Base-by-base conservation (phyloP, 305 asterid species). In the Solanum hybrid region DNA sequence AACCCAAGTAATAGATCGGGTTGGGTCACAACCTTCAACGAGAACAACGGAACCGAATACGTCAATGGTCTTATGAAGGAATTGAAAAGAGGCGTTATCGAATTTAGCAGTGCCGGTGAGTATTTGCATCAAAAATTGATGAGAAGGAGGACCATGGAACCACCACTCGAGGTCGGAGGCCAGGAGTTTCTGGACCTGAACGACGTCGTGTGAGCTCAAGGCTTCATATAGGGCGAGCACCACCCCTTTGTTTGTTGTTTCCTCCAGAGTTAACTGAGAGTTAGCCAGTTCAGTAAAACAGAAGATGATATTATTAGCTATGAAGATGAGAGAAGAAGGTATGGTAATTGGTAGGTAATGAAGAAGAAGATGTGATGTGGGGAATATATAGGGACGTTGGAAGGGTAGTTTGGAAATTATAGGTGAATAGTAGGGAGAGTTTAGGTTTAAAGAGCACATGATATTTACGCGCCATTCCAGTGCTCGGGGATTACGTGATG, bases 141-240 rank as follows among this genome's bases (percentile, higher is more conserved):
- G 94, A 6, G 98, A 91, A 12, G 99, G 99, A 27, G 99, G 99
- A 91, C 99, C 99, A 87, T 97, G 99, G 95, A 97, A 97, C 99
- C 99, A 97, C 99, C 99, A 97, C 98, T 97, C 99, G 91, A 97
- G 97, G 91, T 97, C 98, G 17, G 98, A 65, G 92, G 98, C 95
- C 73, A 97, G 94, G 41, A 97, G 94, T 88, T 89, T 89, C 92
- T 93, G 96, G 96, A 96, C 95, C 77, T 72, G 89, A 88, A 84
- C 96, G 88, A 93, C 95, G 98, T 97, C 96, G 87, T 92, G 96
- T 89, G 80, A 17, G 89, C 91, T 96, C 92, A 97, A 90, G 97
- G 99, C 99, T 86, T 96, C 98, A 94, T 97, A 97, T 80, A 97
- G 96, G 98, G 98, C 97, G 97, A 95, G 90, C 93, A 96, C 99